A percentile compares a stretch with the other conserved stretches of the same genome.
phyloP scores from a whole-genome alignment of 306 rosid genomes.

The Lathyrus tuberosus region DNA sequence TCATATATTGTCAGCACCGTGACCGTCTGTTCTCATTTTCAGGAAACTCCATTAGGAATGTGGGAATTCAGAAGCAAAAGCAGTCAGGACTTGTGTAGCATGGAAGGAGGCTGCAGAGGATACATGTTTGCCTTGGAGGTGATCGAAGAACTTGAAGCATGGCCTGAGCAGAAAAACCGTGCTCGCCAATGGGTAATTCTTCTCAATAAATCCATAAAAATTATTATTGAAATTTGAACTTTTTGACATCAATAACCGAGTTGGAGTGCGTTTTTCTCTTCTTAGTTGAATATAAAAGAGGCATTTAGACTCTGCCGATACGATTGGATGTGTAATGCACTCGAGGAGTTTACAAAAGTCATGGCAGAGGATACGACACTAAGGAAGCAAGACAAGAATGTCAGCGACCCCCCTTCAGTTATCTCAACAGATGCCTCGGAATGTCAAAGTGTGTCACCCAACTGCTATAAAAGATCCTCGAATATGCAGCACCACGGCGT shows the following conservation, averaged over 20 bases:
- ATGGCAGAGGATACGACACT: constrained; percentile 48
- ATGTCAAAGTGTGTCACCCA: constrained; percentile 48
- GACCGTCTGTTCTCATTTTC: constrained; percentile 32
- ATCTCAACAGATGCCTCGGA: constrained; percentile 47
- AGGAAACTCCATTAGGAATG: constrained; percentile 77
- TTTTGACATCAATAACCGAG: constrained; percentile 28
- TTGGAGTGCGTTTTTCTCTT: constrained; percentile 11
- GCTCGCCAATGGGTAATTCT: constrained; percentile 71
- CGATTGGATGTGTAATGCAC: constrained; percentile 83
- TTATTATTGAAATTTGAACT: neutral
- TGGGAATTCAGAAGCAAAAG: constrained; percentile 96
- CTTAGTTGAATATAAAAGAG: constrained; percentile 60
- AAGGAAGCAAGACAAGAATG: constrained; percentile 32
- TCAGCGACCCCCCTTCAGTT: constrained; percentile 14
- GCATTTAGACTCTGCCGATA: constrained; percentile 79
- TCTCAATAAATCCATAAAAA: constrained; percentile 8
- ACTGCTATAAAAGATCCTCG: constrained; percentile 48
- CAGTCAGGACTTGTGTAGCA: constrained; percentile 54
- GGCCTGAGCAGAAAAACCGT: constrained; percentile 79
- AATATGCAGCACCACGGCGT: constrained; percentile 46
- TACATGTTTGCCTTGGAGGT: constrained; percentile 91
- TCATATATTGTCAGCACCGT: constrained; percentile 8
- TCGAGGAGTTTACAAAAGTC: constrained; percentile 61
- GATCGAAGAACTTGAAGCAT: constrained; percentile 69
- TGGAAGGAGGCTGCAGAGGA: constrained; percentile 81